Base-by-base conservation (phyloP, 1,284 basidiomycete species). In the Hypsizygus ulmarius region DNA sequence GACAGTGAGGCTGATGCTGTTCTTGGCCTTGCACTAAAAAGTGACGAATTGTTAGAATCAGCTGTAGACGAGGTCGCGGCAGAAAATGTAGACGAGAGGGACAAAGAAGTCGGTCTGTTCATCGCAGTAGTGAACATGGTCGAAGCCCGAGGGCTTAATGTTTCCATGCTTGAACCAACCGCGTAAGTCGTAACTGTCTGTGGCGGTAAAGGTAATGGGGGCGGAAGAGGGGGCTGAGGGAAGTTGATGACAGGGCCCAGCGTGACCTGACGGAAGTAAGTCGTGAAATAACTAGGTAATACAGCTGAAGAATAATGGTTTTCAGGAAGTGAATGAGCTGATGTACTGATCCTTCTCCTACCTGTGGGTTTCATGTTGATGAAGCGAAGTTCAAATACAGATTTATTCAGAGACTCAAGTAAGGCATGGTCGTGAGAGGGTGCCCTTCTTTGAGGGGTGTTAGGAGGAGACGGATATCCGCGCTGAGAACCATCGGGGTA, bases 201-300 rank as follows among this genome's bases (percentile, higher is more conserved):
- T 44, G 73, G 72, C 16, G 75, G 81, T 30, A 83, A 68, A 25
- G 83, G 78, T 43, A 74, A 79, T n/a, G 80, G 64, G 2, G 81
- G 81, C 10, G 85, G 76, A 33, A 87, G 69, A 3, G 83, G 77
- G n/a, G 85, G 87, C 73, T 87, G 84, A 33, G 78, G 78, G 55
- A 85, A 82, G 50, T 75, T 74, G 32, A 85, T 64, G 29, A 79
- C 71, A 30, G 85, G 85, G 8, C 81, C 79, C 37, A 78, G 66
- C 5, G 72, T 71, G 15, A 85, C 81, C 52, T 81, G 81, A 42
- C 80, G 71, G 62, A 90, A 90, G 59, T 83, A 82, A 12, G 82
- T 79, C 5, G 81, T 81, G 58, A 89, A 82, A 61, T 87, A 82
- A 39, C 74, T 79, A 3, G 86, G 84, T 39, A 89, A 65, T 41